Base-by-base conservation (phyloP, 2,329 filamentous ascomycete species). In the Colletotrichum scovillei region DNA sequence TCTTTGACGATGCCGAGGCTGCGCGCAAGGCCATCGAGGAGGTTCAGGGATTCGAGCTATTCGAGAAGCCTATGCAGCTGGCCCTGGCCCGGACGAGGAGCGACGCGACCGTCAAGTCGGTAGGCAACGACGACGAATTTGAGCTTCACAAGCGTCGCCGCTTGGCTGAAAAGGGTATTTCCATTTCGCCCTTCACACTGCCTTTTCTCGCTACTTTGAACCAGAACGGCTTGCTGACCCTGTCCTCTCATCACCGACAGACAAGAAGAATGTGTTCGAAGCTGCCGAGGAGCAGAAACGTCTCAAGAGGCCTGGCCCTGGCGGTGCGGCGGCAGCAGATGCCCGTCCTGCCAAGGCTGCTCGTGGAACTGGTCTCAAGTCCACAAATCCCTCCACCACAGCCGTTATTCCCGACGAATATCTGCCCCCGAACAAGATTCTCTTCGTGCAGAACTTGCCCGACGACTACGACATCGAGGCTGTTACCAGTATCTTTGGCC, bases 391-490 rank as follows among this genome's bases (percentile, higher is more conserved):
- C 6, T 87, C 91, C 16, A 88, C 91, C 1, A 88, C 92, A 4
- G 88, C 93, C 12, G 92, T 95, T 68, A 92, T 98, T 22, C 95
- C 95, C n/a, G 97, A 98, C 89, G 97, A 99, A 84, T 98, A 98
- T 83, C 90, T 98, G 4, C 96, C 96, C 4, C 96, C 97, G 46
- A 98, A 98, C 90, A 98, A 98, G 86, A 97, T 95, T 77, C 89
- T 99, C 46, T 97, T 98, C 85, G 87, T 98, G 74, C 95, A 97
- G 85, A 96, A 98, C 78, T 85, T 99, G 46, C 95, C 97, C 9
- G 94, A 96, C 75, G 93, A 95, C 76, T 95, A 94, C 83, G 93
- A 94, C 81, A 91, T 94, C 79, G 95, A 97, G 76, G 90, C 88
- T 28, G 89, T 99, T 67, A 93, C 92, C 0, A 88, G 89, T 38